Conservation (phyloP, 371 early-diverging fungal species). For the Lichtheimia ramosa region DNA sequence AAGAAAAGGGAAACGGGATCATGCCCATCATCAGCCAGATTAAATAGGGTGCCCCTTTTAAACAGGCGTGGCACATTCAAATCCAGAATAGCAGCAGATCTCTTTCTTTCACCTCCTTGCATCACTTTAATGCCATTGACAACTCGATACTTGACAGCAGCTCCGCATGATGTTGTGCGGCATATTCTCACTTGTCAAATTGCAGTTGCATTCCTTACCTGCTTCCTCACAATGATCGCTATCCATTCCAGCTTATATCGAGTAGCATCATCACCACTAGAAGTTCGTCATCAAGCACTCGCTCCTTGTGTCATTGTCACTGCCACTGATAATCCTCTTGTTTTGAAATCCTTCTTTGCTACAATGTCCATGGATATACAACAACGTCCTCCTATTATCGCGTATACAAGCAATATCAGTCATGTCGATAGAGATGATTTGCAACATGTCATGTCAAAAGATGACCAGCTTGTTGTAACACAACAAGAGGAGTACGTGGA, state of each 20-base stretch:
- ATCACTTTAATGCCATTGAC: slow-evolving; percentile 2
- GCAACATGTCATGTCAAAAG: neutral
- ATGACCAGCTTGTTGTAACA: neutral
- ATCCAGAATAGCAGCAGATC: neutral
- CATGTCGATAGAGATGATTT: neutral
- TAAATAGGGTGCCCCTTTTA: too few species aligned
- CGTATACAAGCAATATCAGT: neutral
- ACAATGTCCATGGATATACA: too few species aligned
- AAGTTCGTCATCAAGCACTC: neutral
- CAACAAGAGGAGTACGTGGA: neutral
- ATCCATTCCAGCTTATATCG: slow-evolving; percentile 3
- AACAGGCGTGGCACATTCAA: neutral
- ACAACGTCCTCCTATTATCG: too few species aligned
- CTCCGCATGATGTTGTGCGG: neutral
- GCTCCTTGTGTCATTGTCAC: neutral
- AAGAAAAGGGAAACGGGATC: neutral
- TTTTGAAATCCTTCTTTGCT: too few species aligned
- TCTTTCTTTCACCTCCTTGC: neutral
- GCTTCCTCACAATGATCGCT: slow-evolving; percentile 1
- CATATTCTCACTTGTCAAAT: slow-evolving; percentile 2
- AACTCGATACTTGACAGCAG: neutral
- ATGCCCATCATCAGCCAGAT: too few species aligned
- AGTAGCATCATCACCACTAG: neutral
- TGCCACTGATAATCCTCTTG: neutral
- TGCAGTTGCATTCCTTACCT: neutral